Base-by-base conservation (phyloP, 169 alveolate genomes). In the Cryptosporidium ubiquitum region DNA sequence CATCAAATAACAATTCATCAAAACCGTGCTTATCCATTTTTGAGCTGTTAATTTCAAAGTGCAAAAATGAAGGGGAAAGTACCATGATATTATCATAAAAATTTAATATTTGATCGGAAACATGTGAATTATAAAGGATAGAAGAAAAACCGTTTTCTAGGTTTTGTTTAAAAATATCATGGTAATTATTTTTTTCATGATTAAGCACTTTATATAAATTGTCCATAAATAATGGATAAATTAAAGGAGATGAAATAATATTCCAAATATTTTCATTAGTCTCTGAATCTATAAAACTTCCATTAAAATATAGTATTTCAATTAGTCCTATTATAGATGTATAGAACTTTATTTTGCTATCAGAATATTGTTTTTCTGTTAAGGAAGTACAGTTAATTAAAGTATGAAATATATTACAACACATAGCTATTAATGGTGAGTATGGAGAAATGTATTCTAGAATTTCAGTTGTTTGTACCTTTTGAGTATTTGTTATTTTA, bases 341-440 rank as follows among this genome's bases (percentile, higher is more conserved):
- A 58, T 79, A 79, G 29, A 61, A 79, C 35, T 68, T 58, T 6
- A 58, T 49, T 7, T 49, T 79, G 23, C 79, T 44, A 61, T 79
- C 73, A 5, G 89, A 79, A 44, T 79, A 61, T 39, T 79, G 89
- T 44, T 64, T 79, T 29, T 79, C 89, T 26, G 89, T 79, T 16
- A 79, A 61, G 10, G 89, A 79, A 61, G 89, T 79, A 26, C 89
- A 79, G 40, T 14, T 37, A 29, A 79, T 23, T 31, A 79, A 79
- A 1, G 42, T 10, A 6, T 58, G 49, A 42, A 79, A 79, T 0
- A 79, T 40, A 79, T 79, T 79, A 44, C 89, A 79, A 39, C 57
- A 79, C 6, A 79, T 12, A 2, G 33, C 31, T 42, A 79, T 16
- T 44, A 79, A 23, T n/a, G 89, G 89, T 20, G 79, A 79, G 14